These are phyloP conservation scores for Cyberlindnera petersonii DNA, from an alignment of 805 yeast species.

Conservation along the genomic window DNA sequence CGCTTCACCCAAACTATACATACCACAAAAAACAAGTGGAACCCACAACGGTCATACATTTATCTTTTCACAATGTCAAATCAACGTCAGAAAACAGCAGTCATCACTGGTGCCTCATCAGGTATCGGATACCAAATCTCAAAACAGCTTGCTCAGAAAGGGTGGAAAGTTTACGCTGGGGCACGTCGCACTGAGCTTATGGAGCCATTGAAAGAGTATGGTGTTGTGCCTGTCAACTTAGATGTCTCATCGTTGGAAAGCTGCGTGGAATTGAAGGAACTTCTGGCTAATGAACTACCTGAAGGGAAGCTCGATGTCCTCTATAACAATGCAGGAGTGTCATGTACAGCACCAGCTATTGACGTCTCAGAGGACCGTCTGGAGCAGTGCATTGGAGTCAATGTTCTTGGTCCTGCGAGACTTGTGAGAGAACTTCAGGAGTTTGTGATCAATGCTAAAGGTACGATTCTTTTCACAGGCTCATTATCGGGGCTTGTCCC, in stretches of 20 bases:
- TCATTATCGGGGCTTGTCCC: conserved; percentile 64
- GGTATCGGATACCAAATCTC: conserved; percentile 52
- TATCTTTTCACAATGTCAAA: conserved; percentile 1
- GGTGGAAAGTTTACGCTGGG: conserved; percentile 64
- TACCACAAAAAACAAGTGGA: no score
- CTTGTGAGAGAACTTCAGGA: conserved; percentile 54
- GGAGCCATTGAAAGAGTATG: conserved; percentile 41
- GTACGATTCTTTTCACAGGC: conserved; percentile 71
- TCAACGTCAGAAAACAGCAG: conserved; percentile 26
- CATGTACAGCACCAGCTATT: conserved; percentile 66
- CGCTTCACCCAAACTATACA: no score
- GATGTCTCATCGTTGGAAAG: conserved; percentile 56
- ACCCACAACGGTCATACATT: no score
- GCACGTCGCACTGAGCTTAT: conserved; percentile 65
- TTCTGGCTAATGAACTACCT: conserved; percentile 37
- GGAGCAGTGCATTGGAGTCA: conserved; percentile 53
- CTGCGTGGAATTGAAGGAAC: conserved; percentile 40
- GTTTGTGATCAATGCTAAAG: conserved; percentile 58
- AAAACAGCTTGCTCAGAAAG: conserved; percentile 45
- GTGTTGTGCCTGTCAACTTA: conserved; percentile 43
- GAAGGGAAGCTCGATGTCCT: conserved; percentile 54
- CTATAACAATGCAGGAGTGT: conserved; percentile 74
- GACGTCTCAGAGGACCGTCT: conserved; percentile 58
- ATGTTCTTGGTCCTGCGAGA: conserved; percentile 67
- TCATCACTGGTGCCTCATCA: conserved; percentile 54